Evolutionary conservation across 495 filamentous ascomycete species (phyloP), one percentile per base, ranked within the genome.

Genomic region (Aspergillus campestris): DNA sequence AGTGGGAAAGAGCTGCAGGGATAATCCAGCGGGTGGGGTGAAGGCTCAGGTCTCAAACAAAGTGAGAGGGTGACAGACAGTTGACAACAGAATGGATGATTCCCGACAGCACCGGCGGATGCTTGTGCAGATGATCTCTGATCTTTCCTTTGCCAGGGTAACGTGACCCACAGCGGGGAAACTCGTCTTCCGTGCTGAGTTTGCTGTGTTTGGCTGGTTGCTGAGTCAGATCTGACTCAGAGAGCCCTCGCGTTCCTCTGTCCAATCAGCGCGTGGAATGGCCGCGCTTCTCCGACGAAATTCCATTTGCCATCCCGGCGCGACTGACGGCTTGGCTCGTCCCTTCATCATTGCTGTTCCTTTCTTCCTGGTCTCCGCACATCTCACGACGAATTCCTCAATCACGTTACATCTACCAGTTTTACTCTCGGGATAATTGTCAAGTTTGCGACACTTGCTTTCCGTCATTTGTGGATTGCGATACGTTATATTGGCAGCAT

Each of bases 121-220:
- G 40, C 38, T 24, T 44, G 30, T 44, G 45, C 41, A 50, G 51
- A 48, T 57, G 52, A 61, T 52, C 49, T 43, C 48, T 55, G 45
- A 24, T 24, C 52, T 52, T 58, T 47, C 54, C 39, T 62, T 52
- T 69, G 66, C 48, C 64, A 58, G 45, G 64, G 63, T 67, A 69
- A 69, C 66, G 62, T 65, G 64, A 65, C 58, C 65, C 59, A 63
- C 61, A 42, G 58, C 52, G 64, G 62, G 49, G 50, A 51, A 67
- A 62, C 50, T 49, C 7, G 44, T 58, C 38, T 51, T 64, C 65
- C 65, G 61, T 38, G 6, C 34, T 37, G 45, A 38, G 36, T 24
- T 24, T 24, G 18, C 18, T 24, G 18, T 24, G 18, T 24, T 24
- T 24, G 18, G 18, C 18, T 27, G 24, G 36, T 38, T 45, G 59